A percentile compares a stretch with the other conserved stretches of the same genome.
Conservation (phyloP, 1,284 basidiomycete genomes). For the Leccinum griseonigrum region DNA sequence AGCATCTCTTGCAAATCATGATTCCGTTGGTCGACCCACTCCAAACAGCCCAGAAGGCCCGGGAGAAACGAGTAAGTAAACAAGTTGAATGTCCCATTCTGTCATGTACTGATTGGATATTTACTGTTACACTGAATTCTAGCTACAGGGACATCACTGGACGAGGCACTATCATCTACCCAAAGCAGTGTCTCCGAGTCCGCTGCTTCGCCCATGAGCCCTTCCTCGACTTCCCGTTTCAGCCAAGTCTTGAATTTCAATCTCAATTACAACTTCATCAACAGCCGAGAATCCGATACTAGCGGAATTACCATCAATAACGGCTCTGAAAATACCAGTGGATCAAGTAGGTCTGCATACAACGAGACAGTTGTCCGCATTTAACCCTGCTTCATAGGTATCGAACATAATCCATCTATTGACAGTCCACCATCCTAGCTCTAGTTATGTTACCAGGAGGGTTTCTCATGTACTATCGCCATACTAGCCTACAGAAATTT, state of each 20-base stretch:
- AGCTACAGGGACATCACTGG: background rate
- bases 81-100: too few species aligned
- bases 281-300: background rate
- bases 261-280: slow-evolving; percentile 3
- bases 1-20: background rate
- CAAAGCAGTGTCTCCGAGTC: background rate
- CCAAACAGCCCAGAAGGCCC: background rate
- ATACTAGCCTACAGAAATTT: slow-evolving; percentile 1
- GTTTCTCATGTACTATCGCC: background rate
- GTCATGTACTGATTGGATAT: background rate
- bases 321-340: slow-evolving; percentile 2
- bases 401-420: background rate
- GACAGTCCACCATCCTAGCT: background rate
- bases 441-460: background rate
- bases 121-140: background rate
- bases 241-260: background rate
- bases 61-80: slow-evolving; percentile 8
- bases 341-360: slow-evolving; percentile 9
- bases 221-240: slow-evolving; percentile 1
- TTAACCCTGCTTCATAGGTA: background rate
- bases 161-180: background rate
- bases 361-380: background rate
- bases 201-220: slow-evolving; percentile 8
- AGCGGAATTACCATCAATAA: slow-evolving; percentile 12
- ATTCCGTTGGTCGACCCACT: background rate